Evolutionary conservation across 2,329 filamentous ascomycete genomes (phyloP).

Genomic region (Calonectria leucothoes): DNA sequence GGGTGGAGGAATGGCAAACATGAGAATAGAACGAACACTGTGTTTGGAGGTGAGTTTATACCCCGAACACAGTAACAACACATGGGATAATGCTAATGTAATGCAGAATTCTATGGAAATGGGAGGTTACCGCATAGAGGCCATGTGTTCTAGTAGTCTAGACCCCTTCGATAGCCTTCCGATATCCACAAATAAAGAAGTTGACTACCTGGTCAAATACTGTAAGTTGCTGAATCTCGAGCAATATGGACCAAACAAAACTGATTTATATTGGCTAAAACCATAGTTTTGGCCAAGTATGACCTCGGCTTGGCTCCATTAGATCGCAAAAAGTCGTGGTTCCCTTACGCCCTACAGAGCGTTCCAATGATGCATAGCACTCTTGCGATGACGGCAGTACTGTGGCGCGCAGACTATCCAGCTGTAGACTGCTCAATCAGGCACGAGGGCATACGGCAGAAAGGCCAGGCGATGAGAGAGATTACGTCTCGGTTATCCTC

Average conservation of each 20-base stretch:
- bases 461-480: constrained; percentile 1
- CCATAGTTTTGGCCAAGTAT: neutral
- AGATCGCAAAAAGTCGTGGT: neutral
- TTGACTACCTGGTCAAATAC: neutral
- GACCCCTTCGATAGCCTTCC: constrained; percentile 10
- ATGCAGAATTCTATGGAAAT: neutral
- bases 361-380: constrained; percentile 16
- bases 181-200: neutral
- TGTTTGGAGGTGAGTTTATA: neutral
- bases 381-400: constrained; percentile 5
- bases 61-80: neutral
- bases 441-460: constrained; percentile 3
- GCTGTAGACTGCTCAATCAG: neutral
- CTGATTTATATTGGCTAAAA: neutral
- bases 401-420: constrained; percentile 2
- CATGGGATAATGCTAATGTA: neutral
- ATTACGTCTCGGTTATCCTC: neutral
- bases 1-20: neutral
- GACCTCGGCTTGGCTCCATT: neutral
- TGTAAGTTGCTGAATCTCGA: neutral
- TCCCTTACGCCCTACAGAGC: constrained; percentile 6
- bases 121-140: neutral
- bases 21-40: no score
- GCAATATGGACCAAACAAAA: neutral
- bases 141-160: neutral